phyloP scores from a whole-genome alignment of 495 filamentous ascomycete species.

The Neurospora tetraspora region DNA sequence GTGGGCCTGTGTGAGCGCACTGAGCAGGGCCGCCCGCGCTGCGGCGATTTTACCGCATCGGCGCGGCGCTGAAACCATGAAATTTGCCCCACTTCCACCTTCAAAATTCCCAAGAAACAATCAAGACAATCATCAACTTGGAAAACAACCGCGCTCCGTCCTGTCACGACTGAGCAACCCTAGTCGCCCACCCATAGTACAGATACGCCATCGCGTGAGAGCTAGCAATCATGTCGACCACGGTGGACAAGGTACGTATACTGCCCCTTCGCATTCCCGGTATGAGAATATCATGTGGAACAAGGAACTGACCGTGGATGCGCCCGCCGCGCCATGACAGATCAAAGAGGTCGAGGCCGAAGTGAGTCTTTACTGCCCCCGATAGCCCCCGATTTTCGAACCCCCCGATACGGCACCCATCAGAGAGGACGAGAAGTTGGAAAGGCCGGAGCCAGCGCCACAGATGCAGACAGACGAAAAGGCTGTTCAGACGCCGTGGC shows the following conservation, averaged over 20 bases:
- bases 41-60: neutral
- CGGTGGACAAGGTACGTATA: conserved; percentile 76
- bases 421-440: neutral
- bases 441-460: neutral
- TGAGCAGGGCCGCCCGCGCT: neutral
- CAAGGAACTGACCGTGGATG: conserved; percentile 6
- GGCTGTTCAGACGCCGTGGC: neutral
- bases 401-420: neutral
- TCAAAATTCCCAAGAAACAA: conserved; percentile 23
- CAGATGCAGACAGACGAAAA: neutral
- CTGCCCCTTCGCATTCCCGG: neutral
- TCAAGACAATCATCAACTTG: conserved; percentile 4
- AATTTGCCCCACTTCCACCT: conserved; percentile 21
- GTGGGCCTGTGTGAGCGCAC: neutral
- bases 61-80: neutral
- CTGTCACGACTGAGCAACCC: neutral
- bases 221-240: conserved; percentile 74
- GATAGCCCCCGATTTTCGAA: neutral
- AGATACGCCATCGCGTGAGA: conserved; percentile 5
- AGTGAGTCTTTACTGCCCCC: conserved; percentile 33
- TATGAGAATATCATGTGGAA: neutral
- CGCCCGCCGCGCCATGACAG: conserved; percentile 34
- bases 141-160: conserved; percentile 1
- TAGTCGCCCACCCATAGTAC: neutral
- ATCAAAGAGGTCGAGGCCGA: conserved; percentile 98